Base-by-base conservation (phyloP, 108 stramenopile genomes). In the Chaetoceros muelleri region DNA sequence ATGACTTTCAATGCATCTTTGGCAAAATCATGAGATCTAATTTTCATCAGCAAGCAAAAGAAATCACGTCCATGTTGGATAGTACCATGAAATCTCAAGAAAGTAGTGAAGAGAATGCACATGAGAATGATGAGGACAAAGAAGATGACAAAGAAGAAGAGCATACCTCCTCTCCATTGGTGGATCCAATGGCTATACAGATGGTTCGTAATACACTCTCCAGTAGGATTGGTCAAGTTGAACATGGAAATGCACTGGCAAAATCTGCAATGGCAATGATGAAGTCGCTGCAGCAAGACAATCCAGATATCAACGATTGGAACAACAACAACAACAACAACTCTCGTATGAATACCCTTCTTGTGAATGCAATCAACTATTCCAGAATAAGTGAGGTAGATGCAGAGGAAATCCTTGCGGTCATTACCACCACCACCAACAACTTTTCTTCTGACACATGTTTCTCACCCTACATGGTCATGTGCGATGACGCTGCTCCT, bases 151-250 rank as follows among this genome's bases (percentile, higher is more conserved):
- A 64, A 46, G 56, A 58, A 24, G 56, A 58, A 2, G 67, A 72
- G 24, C 60, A 26, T 0, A 48, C 52, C n/a, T 28, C 8, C n/a
- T 44, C 34, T 5, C 44, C 49, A 2, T 2, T 45, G 2, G 30
- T 84, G 0, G 87, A 89, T 66, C 81, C 83, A 27, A 64, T 69
- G 44, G 75, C 83, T 0, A 57, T 79, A 17, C 62, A 60, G 19
- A 83, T 83, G 81, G 67, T 73, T 19, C 70, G 69, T 44, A 62
- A 57, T 18, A 70, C 67, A 8, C 57, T 85, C 7, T 59, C 55
- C 24, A 10, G 8, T 10, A 40, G 13, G 34, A 40, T 40, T 1
- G 49, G 52, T 2, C 29, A 30, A 3, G 78, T 90, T 57, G 10
- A 56, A 53, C 70, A 62, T 1, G 72, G 72, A 50, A 62, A 73